Evolutionary conservation across 2,329 filamentous ascomycete genomes (phyloP).

Genomic region (Epichloe gansuensis): DNA sequence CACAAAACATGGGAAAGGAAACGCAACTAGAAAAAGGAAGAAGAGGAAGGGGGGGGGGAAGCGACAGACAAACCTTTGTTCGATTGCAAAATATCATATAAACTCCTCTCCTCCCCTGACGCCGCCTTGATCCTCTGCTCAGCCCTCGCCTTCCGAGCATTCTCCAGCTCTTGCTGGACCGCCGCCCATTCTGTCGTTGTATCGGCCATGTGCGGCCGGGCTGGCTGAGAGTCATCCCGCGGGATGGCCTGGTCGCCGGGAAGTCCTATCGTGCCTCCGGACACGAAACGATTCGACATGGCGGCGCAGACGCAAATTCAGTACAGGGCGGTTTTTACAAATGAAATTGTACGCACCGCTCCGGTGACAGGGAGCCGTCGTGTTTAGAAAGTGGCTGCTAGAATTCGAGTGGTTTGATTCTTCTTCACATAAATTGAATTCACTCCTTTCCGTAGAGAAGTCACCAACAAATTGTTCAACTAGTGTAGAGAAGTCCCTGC

Average conservation of each 20-base stretch:
- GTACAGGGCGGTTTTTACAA: no score
- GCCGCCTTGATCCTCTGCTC: constrained; percentile 32
- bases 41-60: background rate
- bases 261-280: constrained; percentile 34
- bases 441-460: no score
- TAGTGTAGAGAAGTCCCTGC: no score
- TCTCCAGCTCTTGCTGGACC: constrained; percentile 52
- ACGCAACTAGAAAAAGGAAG: background rate
- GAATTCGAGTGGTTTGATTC: no score
- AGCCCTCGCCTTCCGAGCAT: constrained; percentile 40
- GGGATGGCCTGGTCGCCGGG: constrained; percentile 14
- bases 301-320: background rate
- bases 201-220: constrained; percentile 5
- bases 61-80: constrained; percentile 53
- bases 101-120: constrained; percentile 40
- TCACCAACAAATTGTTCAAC: no score
- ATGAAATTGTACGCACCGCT: no score
- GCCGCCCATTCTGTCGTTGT: constrained; percentile 44
- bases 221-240: constrained; percentile 7
- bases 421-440: no score
- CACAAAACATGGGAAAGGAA: background rate
- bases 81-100: constrained; percentile 65
- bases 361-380: no score
- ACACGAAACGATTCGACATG: constrained; percentile 45
- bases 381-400: no score